A percentile compares a stretch with the other conserved stretches of the same genome.
These are phyloP conservation scores for Ophiostoma australiae DNA, from an alignment of 2,329 filamentous ascomycete genomes.

Conservation along the genomic window DNA sequence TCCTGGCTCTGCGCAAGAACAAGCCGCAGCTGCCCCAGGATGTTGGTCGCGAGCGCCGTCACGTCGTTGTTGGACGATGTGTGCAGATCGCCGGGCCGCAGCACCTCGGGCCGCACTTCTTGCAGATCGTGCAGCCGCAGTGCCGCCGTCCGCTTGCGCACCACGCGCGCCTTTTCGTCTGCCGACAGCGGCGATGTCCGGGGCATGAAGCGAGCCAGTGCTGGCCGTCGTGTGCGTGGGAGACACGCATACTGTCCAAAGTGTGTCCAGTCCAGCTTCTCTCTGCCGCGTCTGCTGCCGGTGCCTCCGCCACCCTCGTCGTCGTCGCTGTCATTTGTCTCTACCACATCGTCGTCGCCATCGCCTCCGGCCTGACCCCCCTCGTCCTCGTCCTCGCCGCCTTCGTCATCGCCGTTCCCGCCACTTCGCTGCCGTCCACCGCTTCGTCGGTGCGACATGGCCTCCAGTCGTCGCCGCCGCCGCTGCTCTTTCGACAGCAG, in stretches of 20 bases:
- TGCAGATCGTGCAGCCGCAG: constrained; percentile 63
- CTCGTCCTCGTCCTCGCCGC: constrained; percentile 36
- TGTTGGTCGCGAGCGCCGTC: constrained; percentile 67
- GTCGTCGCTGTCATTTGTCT: constrained; percentile 57
- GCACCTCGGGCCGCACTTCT: constrained; percentile 71
- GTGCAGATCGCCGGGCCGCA: constrained; percentile 68
- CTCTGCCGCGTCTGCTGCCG: constrained; percentile 62
- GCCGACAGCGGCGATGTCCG: constrained; percentile 69
- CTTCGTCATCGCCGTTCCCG: constrained; percentile 36
- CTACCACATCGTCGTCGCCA: constrained; percentile 38
- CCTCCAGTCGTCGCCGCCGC: constrained; percentile 42
- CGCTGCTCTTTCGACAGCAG: constrained; percentile 49
- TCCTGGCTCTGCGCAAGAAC: constrained; percentile 46
- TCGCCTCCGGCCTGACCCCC: background rate
- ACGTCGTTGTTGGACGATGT: constrained; percentile 71
- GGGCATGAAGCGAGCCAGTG: constrained; percentile 76
- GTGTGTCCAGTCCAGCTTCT: constrained; percentile 79
- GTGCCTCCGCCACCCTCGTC: constrained; percentile 56
- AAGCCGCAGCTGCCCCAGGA: constrained; percentile 56
- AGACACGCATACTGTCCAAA: constrained; percentile 74
- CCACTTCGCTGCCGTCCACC: constrained; percentile 30
- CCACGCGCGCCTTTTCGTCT: constrained; percentile 72
- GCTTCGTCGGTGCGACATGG: background rate
- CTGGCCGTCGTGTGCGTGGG: constrained; percentile 66
- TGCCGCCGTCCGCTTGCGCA: constrained; percentile 64